Evolutionary conservation across 805 yeast genomes (phyloP).

Genomic region (Wickerhamiella musiphila): DNA sequence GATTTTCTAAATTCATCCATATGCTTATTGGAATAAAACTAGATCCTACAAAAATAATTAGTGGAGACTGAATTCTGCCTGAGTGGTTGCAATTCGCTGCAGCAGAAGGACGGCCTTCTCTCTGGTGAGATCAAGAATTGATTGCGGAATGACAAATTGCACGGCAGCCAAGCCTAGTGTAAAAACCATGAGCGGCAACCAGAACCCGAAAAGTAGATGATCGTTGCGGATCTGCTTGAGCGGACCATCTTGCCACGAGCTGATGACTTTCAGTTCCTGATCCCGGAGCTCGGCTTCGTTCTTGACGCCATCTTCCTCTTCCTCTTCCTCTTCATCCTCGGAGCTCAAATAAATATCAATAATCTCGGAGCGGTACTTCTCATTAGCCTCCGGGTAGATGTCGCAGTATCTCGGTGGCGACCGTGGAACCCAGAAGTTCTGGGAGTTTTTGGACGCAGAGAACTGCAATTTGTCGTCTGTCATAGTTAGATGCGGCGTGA

Average conservation of each 20-base stretch:
- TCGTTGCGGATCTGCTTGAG: constrained; percentile 43
- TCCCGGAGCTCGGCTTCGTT: neutral
- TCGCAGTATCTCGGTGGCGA: constrained; percentile 7
- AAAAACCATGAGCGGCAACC: constrained; percentile 60
- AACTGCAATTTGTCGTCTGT: too few species aligned
- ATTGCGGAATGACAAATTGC: too few species aligned
- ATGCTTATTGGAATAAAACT: too few species aligned
- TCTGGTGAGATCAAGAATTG: too few species aligned
- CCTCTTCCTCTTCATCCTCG: constrained; percentile 7
- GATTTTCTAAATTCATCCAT: too few species aligned
- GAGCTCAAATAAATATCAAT: constrained; percentile 6
- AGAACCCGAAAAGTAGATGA: constrained; percentile 71
- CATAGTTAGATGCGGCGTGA: too few species aligned
- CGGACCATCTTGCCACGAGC: constrained; percentile 23
- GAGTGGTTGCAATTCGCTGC: too few species aligned
- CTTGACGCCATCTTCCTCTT: constrained; percentile 12
- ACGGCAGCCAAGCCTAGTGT: constrained; percentile 7
- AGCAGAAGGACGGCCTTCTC: too few species aligned
- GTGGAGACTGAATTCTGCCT: too few species aligned
- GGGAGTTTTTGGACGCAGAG: too few species aligned
- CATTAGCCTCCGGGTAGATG: constrained; percentile 8
- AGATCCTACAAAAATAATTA: too few species aligned
- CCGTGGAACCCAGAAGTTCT: neutral
- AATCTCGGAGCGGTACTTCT: constrained; percentile 9
- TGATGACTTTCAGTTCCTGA: constrained; percentile 6